phyloP scores from a whole-genome alignment of 305 asterid species.

The Fraxinus latifolia region DNA sequence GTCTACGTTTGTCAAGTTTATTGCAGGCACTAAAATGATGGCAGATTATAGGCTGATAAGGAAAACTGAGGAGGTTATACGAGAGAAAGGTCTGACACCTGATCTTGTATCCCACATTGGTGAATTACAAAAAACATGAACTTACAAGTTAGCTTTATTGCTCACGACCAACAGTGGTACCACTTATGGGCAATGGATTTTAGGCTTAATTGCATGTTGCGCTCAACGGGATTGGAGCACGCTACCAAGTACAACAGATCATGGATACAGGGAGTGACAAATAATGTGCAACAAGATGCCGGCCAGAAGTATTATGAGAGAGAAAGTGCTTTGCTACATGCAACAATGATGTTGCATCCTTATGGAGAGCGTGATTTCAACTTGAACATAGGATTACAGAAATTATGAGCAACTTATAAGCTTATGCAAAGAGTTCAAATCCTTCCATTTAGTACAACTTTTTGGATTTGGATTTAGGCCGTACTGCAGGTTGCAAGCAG shows the following conservation, averaged over 20 bases:
- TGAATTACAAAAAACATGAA: background rate
- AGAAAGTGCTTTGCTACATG: background rate
- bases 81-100: background rate
- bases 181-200: background rate
- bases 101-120: background rate
- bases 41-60: background rate
- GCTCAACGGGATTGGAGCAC: background rate
- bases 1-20: background rate
- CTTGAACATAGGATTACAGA: background rate
- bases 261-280: background rate
- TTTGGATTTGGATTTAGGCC: background rate
- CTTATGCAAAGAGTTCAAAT: background rate
- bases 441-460: background rate
- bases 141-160: background rate
- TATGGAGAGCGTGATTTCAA: background rate
- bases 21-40: slow-evolving; percentile 2
- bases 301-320: background rate
- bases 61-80: background rate
- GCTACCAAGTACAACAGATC: background rate
- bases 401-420: background rate
- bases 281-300: background rate
- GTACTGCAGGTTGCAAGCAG: background rate
- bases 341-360: background rate
- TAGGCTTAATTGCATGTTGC: slow-evolving; percentile 1
- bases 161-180: background rate